Conservation (phyloP, 345 rosid species). For the Physaria fendleri region DNA sequence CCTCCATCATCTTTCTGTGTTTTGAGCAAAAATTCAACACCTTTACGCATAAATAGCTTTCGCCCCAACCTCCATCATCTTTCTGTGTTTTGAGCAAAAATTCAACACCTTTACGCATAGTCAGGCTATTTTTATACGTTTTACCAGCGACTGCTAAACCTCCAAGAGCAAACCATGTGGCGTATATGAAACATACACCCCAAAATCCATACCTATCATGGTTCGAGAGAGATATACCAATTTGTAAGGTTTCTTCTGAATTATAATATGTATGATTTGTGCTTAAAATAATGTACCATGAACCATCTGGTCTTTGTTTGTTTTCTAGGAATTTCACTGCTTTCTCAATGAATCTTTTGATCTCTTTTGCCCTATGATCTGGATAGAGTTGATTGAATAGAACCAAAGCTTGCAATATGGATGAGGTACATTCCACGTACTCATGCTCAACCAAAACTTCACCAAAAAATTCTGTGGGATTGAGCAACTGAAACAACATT, state of each 20-base stretch:
- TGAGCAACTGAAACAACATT: conserved; percentile 33
- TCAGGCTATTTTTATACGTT: too few species aligned
- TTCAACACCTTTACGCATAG: too few species aligned
- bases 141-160: too few species aligned
- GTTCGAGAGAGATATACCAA: neutral
- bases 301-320: neutral
- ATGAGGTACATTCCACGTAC: conserved; percentile 46
- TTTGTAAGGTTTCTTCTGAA: neutral
- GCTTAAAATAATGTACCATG: neutral
- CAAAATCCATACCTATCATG: neutral
- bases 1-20: neutral
- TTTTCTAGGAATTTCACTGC: conserved; percentile 32
- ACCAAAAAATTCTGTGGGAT: conserved; percentile 41
- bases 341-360: conserved; percentile 22
- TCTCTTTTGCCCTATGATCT: conserved; percentile 37
- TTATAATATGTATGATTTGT: neutral
- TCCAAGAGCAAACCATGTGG: conserved; percentile 43
- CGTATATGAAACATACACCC: conserved; percentile 30
- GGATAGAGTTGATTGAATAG: conserved; percentile 40
- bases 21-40: neutral
- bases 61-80: too few species aligned
- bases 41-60: neutral
- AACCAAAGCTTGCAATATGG: conserved; percentile 24
- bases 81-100: too few species aligned
- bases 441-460: conserved; percentile 38